A percentile compares a stretch with the other conserved stretches of the same genome.
These are phyloP conservation scores for Withania somnifera DNA, from an alignment of 305 asterid genomes.

Conservation along the genomic window DNA sequence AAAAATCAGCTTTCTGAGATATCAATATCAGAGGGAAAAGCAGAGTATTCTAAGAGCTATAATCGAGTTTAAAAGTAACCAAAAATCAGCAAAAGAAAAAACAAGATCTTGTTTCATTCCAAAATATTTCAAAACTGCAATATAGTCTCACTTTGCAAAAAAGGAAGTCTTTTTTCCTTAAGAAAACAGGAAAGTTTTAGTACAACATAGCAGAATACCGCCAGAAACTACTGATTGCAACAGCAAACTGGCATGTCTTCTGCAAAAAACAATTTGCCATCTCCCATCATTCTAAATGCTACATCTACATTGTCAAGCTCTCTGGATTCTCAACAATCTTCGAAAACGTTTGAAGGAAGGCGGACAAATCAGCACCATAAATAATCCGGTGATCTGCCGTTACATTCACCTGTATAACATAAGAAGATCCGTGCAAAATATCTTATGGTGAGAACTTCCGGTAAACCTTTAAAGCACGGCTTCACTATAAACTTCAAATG, in stretches of 20 bases:
- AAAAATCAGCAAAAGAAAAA: no score
- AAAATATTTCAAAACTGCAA: background rate
- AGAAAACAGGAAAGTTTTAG: background rate
- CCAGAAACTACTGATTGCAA: background rate
- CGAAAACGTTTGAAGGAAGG: constrained; percentile 67
- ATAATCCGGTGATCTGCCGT: constrained; percentile 85
- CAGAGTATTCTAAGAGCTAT: background rate
- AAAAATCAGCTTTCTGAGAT: no score
- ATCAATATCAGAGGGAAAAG: background rate
- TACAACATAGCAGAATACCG: background rate
- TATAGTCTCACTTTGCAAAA: background rate
- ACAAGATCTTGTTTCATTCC: no score
- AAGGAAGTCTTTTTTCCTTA: background rate
- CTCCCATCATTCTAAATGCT: background rate
- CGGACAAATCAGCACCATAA: constrained; percentile 91
- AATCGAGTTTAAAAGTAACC: background rate
- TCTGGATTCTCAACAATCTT: constrained; percentile 82
- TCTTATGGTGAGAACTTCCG: no score
- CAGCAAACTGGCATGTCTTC: background rate
- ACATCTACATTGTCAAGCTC: constrained; percentile 69
- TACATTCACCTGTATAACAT: constrained; percentile 51
- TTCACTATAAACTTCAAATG: no score
- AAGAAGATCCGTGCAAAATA: no score
- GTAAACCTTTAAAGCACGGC: no score
- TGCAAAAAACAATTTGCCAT: background rate